Evolutionary conservation across 495 filamentous ascomycete species (phyloP).

Genomic region (Talaromyces proteolyticus): DNA sequence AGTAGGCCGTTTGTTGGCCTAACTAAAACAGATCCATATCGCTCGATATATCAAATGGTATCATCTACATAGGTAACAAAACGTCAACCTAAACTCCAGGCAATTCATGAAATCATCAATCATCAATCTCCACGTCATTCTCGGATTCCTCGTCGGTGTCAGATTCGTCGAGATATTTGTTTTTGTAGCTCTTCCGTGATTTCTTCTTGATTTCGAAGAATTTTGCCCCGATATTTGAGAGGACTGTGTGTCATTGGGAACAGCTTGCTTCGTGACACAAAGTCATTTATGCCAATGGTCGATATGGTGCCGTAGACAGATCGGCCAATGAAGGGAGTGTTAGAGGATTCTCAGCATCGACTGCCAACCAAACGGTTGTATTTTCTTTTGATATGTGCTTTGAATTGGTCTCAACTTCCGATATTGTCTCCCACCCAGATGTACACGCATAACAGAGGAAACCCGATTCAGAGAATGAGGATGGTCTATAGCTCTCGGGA

Average conservation of each 20-base stretch:
- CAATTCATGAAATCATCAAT: too few species aligned
- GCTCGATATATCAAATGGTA: too few species aligned
- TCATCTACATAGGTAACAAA: too few species aligned
- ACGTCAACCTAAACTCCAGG: too few species aligned
- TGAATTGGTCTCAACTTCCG: slow-evolving; percentile 22
- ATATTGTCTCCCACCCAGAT: slow-evolving; percentile 19
- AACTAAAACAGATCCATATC: too few species aligned
- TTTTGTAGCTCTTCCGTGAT: slow-evolving; percentile 22
- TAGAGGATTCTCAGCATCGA: slow-evolving; percentile 21
- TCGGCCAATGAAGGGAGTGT: slow-evolving; percentile 24
- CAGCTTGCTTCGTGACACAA: slow-evolving; percentile 25
- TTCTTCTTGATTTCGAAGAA: slow-evolving; percentile 25
- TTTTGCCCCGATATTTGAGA: slow-evolving; percentile 28
- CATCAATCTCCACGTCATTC: too few species aligned
- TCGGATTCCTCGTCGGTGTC: too few species aligned
- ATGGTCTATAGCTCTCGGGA: slow-evolving; percentile 28
- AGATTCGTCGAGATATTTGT: slow-evolving; percentile 23
- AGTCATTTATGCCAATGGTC: slow-evolving; percentile 15
- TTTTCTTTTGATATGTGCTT: slow-evolving; percentile 25
- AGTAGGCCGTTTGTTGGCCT: too few species aligned
- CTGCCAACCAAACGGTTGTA: slow-evolving; percentile 28
- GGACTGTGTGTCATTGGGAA: slow-evolving; percentile 16
- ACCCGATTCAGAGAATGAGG: slow-evolving; percentile 10
- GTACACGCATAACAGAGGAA: slow-evolving; percentile 33
- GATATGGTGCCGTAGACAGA: slow-evolving; percentile 33